Evolutionary conservation across 1,284 basidiomycete species (phyloP).

Genomic region (Rhodotorula sp.): DNA sequence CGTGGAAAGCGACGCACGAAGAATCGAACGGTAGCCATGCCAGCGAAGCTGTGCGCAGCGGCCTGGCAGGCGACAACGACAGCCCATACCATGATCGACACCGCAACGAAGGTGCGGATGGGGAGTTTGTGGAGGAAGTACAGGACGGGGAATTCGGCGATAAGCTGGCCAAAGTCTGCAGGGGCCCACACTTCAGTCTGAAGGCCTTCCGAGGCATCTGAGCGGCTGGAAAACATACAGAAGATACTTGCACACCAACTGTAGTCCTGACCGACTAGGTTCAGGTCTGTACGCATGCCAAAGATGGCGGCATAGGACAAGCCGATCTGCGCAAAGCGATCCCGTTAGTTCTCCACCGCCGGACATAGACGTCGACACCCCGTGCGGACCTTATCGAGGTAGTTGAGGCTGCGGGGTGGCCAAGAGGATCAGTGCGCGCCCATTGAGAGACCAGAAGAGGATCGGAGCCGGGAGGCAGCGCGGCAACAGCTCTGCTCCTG

Average conservation of each 20-base stretch:
- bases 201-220: background rate
- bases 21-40: constrained; percentile 29
- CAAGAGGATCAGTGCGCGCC: background rate
- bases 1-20: constrained; percentile 4
- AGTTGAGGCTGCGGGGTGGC: background rate
- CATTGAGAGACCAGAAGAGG: background rate
- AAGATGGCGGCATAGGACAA: constrained; percentile 38
- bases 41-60: constrained; percentile 34
- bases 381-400: constrained; percentile 9
- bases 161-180: constrained; percentile 21
- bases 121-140: constrained; percentile 26
- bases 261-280: constrained; percentile 21
- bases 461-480: background rate
- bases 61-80: constrained; percentile 22
- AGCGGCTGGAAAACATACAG: background rate
- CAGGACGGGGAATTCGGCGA: constrained; percentile 16
- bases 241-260: constrained; percentile 21
- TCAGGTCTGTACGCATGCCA: constrained; percentile 28
- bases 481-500: background rate
- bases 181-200: background rate
- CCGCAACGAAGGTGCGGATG: constrained; percentile 16
- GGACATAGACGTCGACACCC: background rate
- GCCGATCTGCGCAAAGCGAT: constrained; percentile 1
- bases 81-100: constrained; percentile 17
- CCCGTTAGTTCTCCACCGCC: background rate